Percentiles rank a stretch among this genome's conserved stretches.
phyloP scores from a whole-genome alignment of 2,329 filamentous ascomycete genomes.

The Pezicula radicicola region DNA sequence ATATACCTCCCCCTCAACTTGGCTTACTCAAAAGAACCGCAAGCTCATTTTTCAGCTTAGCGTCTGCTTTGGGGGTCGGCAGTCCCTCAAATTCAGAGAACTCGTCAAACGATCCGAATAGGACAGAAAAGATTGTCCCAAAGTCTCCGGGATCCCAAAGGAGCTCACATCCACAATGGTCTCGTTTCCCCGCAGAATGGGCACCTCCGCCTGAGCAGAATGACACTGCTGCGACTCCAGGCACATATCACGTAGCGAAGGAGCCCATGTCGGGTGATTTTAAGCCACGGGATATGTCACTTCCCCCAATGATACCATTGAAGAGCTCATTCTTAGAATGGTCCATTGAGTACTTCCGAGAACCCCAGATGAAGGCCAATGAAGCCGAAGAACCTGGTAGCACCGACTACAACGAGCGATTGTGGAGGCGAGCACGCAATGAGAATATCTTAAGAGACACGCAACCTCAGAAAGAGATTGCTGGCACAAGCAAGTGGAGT shows the following conservation, averaged over 20 bases:
- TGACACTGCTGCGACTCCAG: constrained; percentile 61
- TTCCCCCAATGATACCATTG: constrained; percentile 67
- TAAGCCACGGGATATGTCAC: constrained; percentile 55
- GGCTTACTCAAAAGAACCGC: constrained; percentile 62
- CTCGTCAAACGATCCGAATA: constrained; percentile 18
- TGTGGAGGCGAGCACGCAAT: constrained; percentile 91
- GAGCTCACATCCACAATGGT: constrained; percentile 21
- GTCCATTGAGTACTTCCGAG: constrained; percentile 96
- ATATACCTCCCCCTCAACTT: constrained; percentile 49
- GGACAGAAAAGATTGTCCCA: constrained; percentile 11
- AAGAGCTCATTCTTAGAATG: constrained; percentile 86
- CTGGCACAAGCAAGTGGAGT: constrained; percentile 84
- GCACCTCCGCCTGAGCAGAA: constrained; percentile 70
- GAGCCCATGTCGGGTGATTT: constrained; percentile 80
- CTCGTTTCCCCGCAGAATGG: constrained; percentile 54
- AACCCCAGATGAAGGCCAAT: constrained; percentile 95
- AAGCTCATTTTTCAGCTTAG: constrained; percentile 54
- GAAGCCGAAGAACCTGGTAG: constrained; percentile 96
- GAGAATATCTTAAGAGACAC: constrained; percentile 90
- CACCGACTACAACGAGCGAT: constrained; percentile 89
- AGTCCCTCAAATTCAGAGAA: constrained; percentile 22
- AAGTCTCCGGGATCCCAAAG: constrained; percentile 23
- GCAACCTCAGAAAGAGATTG: constrained; percentile 87
- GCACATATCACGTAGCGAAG: constrained; percentile 72
- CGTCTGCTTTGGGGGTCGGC: constrained; percentile 40